Conservation (phyloP, 73 alveolate species). For the Paramecium octaurelia region DNA sequence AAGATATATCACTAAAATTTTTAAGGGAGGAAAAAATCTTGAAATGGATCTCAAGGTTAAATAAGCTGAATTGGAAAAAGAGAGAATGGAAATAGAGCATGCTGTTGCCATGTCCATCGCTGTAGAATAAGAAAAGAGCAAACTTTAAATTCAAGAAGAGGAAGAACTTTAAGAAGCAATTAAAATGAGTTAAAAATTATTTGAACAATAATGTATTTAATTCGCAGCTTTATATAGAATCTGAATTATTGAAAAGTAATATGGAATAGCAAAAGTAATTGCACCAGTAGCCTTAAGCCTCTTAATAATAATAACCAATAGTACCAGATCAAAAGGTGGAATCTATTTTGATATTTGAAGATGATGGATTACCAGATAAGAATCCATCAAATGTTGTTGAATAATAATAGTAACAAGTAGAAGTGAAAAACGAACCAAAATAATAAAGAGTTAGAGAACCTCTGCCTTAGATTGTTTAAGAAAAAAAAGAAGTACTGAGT, state of each 20-base stretch:
- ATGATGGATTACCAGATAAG: background rate
- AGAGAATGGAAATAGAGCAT: conserved; percentile 60
- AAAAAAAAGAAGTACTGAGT: conserved; percentile 16
- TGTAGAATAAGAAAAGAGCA: conserved; percentile 44
- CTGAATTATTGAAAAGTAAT: background rate
- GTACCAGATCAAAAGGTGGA: conserved; percentile 2
- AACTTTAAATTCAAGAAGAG: conserved; percentile 38
- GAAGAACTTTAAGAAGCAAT: conserved; percentile 51
- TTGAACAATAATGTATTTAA: background rate
- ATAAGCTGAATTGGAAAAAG: background rate
- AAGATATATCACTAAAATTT: background rate
- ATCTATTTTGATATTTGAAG: background rate
- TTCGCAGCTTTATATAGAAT: background rate
- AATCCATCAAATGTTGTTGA: background rate
- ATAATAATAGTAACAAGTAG: background rate
- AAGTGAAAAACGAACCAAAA: background rate
- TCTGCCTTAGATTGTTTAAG: conserved; percentile 31
- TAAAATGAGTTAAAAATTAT: conserved; percentile 11
- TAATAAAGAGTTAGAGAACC: background rate
- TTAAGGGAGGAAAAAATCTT: background rate
- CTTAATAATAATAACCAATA: background rate
- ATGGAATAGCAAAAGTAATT: background rate
- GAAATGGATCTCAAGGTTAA: background rate
- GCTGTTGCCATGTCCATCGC: conserved; percentile 58
- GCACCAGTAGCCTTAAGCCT: background rate